Evolutionary conservation across 306 rosid genomes (phyloP).

Genomic region (Pachyrhizus erosus): DNA sequence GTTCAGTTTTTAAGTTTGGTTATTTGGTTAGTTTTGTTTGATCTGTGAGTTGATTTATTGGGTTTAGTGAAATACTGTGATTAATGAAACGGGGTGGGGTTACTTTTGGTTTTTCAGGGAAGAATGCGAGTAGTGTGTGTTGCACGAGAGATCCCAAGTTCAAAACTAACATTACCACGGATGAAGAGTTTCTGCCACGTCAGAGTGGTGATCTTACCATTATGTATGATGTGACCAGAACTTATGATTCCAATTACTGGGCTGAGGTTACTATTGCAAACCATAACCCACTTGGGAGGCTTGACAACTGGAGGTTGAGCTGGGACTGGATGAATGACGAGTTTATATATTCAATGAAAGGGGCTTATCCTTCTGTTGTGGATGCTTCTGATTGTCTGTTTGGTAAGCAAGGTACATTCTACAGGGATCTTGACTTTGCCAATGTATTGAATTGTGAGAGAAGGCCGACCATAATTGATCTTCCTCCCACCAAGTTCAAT

Average conservation of each 20-base stretch:
- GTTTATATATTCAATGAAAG: slow-evolving; percentile 80
- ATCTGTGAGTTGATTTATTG: background rate
- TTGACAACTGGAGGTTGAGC: slow-evolving; percentile 88
- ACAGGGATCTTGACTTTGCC: slow-evolving; percentile 65
- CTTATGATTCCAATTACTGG: slow-evolving; percentile 71
- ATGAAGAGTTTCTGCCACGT: slow-evolving; percentile 69
- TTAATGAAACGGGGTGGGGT: slow-evolving; percentile 12
- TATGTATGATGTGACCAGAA: slow-evolving; percentile 82
- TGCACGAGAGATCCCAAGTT: slow-evolving; percentile 61
- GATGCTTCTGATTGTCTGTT: slow-evolving; percentile 85
- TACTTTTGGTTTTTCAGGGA: slow-evolving; percentile 53
- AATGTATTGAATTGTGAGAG: slow-evolving; percentile 76
- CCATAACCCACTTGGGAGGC: slow-evolving; percentile 92
- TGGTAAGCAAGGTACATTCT: slow-evolving; percentile 67
- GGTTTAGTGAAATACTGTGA: background rate
- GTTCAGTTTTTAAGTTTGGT: background rate
- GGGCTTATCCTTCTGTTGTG: slow-evolving; percentile 84
- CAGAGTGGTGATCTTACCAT: slow-evolving; percentile 90
- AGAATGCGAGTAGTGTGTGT: slow-evolving; percentile 68
- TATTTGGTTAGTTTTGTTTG: background rate
- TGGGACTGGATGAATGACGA: slow-evolving; percentile 97
- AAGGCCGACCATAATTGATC: slow-evolving; percentile 85
- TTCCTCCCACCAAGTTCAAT: slow-evolving; percentile 81
- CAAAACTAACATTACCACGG: slow-evolving; percentile 64
- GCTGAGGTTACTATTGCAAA: slow-evolving; percentile 86